Base-by-base conservation (phyloP, 371 early-diverging fungal genomes). In the Actinomortierella wolfii region DNA sequence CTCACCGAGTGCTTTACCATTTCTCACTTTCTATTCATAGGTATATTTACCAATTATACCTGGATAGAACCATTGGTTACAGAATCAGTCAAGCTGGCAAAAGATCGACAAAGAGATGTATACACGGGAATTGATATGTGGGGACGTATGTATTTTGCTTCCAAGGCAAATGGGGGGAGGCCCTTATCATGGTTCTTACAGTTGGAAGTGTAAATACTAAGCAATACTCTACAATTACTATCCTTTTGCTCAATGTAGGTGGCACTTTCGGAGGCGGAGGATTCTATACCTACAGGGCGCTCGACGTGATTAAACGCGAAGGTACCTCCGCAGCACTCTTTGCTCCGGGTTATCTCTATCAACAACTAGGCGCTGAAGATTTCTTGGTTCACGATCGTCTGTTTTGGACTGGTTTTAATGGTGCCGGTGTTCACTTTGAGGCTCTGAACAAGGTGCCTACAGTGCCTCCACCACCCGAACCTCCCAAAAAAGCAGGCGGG, bases 111-210 rank as follows among this genome's bases (percentile, higher is more conserved):
- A 23, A 55, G 68, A 6, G 81, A 85, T 58, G 79, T 88, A 1
- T 88, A 79, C 54, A 83, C 83, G 44, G 89, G 89, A 0, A 85
- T 83, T 6, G 88, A 89, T 65, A 81, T 87, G 29, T 88, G 86
- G 85, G 90, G 90, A 2, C 70, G 89, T 47, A 79, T 28, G 67
- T 60, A 6, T 14, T 59, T 39, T 24, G 8, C 11, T 7, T 24
- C 39, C 17, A 1, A 2, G 13, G 18, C 28, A 11, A 8, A 20
- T n/a, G n/a, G n/a, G n/a, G n/a, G n/a, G n/a, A n/a, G n/a, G n/a
- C 6, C 20, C 2, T 4, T 24, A 20, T 21, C 44, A 44, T 15
- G 44, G 20, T 26, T 43, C 34, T 17, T 28, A 7, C 14, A 5
- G 14, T 21, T 43, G 1, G 28, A 29, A 17, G 24, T 41, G 25